A percentile compares a stretch with the other conserved stretches of the same genome.
Evolutionary conservation across 352 stramenopile genomes (phyloP).

Genomic region (Plasmopara viticola): DNA sequence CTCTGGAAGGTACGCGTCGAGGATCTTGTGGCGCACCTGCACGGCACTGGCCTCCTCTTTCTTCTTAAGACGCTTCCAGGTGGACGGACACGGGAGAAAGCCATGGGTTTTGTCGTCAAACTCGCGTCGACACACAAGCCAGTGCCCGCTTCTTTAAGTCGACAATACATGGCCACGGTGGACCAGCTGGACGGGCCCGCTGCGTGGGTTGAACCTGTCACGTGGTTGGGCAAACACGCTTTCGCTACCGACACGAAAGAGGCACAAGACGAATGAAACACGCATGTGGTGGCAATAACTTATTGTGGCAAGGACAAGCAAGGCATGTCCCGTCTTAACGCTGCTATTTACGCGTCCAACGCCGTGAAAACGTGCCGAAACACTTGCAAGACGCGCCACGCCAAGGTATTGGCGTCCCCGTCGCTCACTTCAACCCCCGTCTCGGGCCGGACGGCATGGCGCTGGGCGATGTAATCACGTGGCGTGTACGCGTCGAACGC

Average conservation of each 20-base stretch:
- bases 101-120: constrained; percentile 27
- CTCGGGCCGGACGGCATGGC: constrained; percentile 7
- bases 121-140: neutral
- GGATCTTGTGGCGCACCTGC: constrained; percentile 11
- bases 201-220: neutral
- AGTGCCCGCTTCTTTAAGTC: neutral
- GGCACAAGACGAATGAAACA: too few species aligned
- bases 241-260: neutral
- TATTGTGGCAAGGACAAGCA: neutral
- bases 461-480: constrained; percentile 21
- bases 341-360: constrained; percentile 87
- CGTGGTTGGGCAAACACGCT: constrained; percentile 9
- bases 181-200: constrained; percentile 3
- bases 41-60: constrained; percentile 14
- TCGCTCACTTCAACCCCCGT: constrained; percentile 23
- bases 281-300: too few species aligned
- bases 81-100: constrained; percentile 5
- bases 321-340: too few species aligned
- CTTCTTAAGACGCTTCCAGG: constrained; percentile 3
- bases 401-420: constrained; percentile 26
- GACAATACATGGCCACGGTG: constrained; percentile 5
- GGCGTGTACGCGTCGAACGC: constrained; percentile 36
- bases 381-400: constrained; percentile 29
- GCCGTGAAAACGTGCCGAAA: constrained; percentile 14
- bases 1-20: constrained; percentile 20